Conservation (phyloP, 345 rosid genomes). For the Eucalyptus tenuipes region DNA sequence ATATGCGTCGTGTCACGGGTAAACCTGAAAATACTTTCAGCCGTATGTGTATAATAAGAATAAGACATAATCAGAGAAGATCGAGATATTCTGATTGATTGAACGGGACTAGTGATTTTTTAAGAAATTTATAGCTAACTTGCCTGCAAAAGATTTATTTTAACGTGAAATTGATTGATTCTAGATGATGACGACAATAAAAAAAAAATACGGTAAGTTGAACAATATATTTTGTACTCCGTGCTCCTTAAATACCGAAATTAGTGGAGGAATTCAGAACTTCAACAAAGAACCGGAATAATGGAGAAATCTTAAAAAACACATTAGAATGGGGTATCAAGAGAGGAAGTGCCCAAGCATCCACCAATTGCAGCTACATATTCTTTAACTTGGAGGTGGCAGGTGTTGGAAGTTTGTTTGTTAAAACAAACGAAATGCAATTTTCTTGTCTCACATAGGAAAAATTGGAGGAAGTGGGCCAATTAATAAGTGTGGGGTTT, state of each 20-base stretch:
- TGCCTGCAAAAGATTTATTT: background rate
- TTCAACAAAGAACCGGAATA: background rate
- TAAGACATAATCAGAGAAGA: background rate
- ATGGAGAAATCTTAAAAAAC: background rate
- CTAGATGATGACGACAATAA: rapidly evolving
- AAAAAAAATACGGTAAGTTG: background rate
- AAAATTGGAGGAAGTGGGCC: no score
- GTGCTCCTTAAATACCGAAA: background rate
- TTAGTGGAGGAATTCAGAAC: background rate
- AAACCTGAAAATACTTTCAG: background rate
- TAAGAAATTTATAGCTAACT: background rate
- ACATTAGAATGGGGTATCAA: background rate
- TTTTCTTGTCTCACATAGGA: no score
- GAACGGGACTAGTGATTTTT: background rate
- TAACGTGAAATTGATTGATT: background rate
- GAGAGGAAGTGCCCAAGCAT: background rate
- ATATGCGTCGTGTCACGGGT: background rate
- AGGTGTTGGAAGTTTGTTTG: no score
- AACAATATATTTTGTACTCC: background rate
- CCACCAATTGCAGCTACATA: background rate
- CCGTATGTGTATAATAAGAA: background rate
- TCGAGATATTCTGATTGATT: background rate
- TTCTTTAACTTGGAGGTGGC: background rate
- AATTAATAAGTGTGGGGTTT: no score
- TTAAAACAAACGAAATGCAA: no score